phyloP scores from a whole-genome alignment of 768 basidiomycete genomes.

The Boletus rubropictus region DNA sequence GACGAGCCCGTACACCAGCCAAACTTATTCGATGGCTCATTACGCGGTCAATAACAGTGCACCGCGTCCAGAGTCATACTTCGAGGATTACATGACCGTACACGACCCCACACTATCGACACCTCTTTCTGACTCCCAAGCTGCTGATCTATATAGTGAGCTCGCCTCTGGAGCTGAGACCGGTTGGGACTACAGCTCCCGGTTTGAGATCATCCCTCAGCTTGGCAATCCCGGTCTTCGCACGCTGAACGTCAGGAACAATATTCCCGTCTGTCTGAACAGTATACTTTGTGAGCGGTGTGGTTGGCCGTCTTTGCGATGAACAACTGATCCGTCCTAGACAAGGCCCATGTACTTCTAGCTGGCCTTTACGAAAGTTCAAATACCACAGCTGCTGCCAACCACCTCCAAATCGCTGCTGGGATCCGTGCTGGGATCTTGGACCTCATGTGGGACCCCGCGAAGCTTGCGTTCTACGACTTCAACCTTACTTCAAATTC shows the following conservation, averaged over 20 bases:
- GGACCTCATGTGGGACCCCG: conserved; percentile 81
- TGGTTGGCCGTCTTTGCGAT: not conserved
- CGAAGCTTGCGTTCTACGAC: conserved; percentile 87
- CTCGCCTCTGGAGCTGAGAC: conserved; percentile 86
- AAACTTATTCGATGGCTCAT: conserved; percentile 58
- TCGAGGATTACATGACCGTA: conserved; percentile 74
- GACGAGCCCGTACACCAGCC: conserved; percentile 63
- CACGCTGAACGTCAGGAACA: conserved; percentile 63
- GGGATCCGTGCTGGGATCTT: conserved; percentile 63
- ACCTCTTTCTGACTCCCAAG: conserved; percentile 54
- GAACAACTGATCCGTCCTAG: conserved; percentile 30
- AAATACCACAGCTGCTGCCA: conserved; percentile 37
- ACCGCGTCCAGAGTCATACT: conserved; percentile 83
- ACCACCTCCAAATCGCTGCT: conserved; percentile 53
- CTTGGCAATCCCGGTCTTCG: conserved; percentile 52
- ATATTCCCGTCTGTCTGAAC: conserved; percentile 75
- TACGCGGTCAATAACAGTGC: conserved; percentile 80
- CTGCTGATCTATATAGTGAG: conserved; percentile 72
- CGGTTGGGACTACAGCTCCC: conserved; percentile 44
- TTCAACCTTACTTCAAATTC: conserved; percentile 70
- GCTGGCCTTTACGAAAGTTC: conserved; percentile 53
- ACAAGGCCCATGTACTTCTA: conserved; percentile 57
- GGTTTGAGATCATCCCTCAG: conserved; percentile 37
- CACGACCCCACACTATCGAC: conserved; percentile 54
- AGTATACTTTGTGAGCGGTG: conserved; percentile 68